Evolutionary conservation across 768 basidiomycete genomes (phyloP).

Genomic region (Pleurotus giganteus): DNA sequence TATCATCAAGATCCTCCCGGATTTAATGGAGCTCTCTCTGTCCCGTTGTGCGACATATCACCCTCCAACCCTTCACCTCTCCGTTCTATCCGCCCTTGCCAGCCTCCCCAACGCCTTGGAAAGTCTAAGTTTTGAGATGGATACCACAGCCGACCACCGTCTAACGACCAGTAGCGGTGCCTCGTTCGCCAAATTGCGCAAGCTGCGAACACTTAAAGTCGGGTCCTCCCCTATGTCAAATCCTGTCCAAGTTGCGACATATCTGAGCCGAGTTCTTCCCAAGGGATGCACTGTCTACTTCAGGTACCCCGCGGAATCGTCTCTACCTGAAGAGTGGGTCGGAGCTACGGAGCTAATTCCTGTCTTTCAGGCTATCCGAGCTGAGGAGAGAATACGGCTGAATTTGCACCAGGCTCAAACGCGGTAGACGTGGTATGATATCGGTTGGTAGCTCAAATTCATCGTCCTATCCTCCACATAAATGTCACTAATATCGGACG

Average conservation of each 20-base stretch:
- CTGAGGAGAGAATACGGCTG: no score
- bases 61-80: neutral
- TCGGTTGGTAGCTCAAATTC: no score
- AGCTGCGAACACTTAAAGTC: neutral
- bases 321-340: no score
- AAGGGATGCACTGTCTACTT: no score
- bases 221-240: neutral
- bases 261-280: neutral
- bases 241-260: neutral
- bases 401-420: no score
- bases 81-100: neutral
- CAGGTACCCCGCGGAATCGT: no score
- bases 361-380: no score
- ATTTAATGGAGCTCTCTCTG: neutral
- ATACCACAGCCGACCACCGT: neutral
- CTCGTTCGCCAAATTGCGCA: neutral
- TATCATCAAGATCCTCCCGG: neutral
- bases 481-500: no score
- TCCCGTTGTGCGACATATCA: neutral
- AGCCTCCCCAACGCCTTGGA: no score
- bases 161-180: neutral
- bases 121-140: neutral
- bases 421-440: no score
- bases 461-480: no score
- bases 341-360: no score